Base-by-base conservation (phyloP, 352 stramenopile species). In the Globisporangium solare region DNA sequence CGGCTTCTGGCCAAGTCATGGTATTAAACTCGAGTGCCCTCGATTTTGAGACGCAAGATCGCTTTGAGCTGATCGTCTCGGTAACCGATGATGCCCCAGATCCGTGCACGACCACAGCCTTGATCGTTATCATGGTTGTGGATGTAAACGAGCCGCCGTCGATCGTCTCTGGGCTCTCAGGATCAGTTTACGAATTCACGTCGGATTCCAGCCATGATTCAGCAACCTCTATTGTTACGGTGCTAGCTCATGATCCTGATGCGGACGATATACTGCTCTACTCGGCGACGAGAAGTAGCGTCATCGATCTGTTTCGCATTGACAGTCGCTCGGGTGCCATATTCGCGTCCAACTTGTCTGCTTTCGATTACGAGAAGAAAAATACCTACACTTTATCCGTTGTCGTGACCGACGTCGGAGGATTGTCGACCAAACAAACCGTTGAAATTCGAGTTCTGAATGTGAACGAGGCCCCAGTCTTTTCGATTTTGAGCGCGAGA, bases 81-180 rank as follows among this genome's bases (percentile, higher is more conserved):
- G 43, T 14, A 6, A 60, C 54, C 14, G 54, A 60, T 21, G 54
- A 60, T 20, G 45, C 15, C 22, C 27, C 10, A 18, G 32, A 10
- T 43, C 54, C 54, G 6, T 60, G 54, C 45, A 60, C 54, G 3
- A 47, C 32, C 14, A 10, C 20, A 20, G 37, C 21, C 41, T 52
- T 31, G 18, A 27, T 60, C 5, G 45, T 53, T 24, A 15, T 60
- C 2, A 54, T 32, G 24, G 43, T 70, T 24, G 15, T 78, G 5
- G 66, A 87, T 54, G 61, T 82, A 8, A 87, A 87, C 17, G 76
- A 87, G 27, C 47, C 71, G 27, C 76, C 76, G 1, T 35, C 21
- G 6, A 60, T 77, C 40, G 31, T 69, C 7, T n/a, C 31, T 59
- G 60, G 66, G 0, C 54, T 71, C 41, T 43, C 61, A 12, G 76